phyloP scores from a whole-genome alignment of 176 grass and related monocot species.

The Avena sativa region DNA sequence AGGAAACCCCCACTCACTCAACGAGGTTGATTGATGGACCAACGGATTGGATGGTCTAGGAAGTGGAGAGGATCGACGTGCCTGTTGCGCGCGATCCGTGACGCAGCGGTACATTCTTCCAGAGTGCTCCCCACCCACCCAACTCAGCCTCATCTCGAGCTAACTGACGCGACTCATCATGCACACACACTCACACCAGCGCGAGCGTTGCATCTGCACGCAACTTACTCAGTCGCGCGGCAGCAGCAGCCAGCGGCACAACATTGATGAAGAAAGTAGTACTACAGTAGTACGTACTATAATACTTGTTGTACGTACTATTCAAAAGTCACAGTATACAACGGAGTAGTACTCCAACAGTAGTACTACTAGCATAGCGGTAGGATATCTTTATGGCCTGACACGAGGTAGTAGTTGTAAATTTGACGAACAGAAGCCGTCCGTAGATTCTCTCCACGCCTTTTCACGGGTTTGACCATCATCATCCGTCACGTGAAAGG shows the following conservation, averaged over 20 bases:
- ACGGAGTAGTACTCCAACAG: neutral
- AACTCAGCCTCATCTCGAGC: neutral
- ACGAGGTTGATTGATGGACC: neutral
- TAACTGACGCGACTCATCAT: neutral
- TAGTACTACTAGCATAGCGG: neutral
- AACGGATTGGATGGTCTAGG: neutral
- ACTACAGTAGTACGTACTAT: no score
- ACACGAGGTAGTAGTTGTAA: neutral
- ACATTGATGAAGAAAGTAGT: no score
- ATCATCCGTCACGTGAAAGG: no score
- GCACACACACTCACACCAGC: no score
- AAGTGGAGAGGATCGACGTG: neutral
- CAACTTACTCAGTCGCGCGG: no score
- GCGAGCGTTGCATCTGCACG: no score
- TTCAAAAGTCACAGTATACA: neutral
- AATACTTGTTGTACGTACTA: no score
- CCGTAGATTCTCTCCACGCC: no score
- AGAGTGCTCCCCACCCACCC: neutral
- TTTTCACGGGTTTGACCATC: no score
- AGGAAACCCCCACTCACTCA: neutral
- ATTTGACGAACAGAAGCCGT: constrained; percentile 4
- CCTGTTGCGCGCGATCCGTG: neutral
- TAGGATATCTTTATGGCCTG: neutral
- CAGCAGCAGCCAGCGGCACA: neutral
- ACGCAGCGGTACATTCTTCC: neutral